Evolutionary conservation across 192 early-diverging fungal species (phyloP), one percentile per base, ranked within the genome.

Genomic region (Umbelopsis ramanniana): DNA sequence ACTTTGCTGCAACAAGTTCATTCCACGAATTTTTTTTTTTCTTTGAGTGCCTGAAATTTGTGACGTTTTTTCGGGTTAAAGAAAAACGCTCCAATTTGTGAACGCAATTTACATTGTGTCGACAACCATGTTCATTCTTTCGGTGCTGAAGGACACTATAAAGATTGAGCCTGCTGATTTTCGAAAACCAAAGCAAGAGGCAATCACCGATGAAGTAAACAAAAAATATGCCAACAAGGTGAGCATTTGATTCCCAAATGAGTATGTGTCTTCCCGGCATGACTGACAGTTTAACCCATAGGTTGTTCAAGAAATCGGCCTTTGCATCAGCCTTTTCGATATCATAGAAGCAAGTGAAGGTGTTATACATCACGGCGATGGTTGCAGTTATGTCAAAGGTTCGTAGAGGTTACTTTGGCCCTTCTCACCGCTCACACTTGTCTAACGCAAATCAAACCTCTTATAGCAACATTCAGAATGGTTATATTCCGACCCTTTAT

Each of bases 211-310:
- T 70, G 93, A 93, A 75, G 84, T 98, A 67, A 97, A 98, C 83
- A 74, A 83, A 63, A 98, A 97, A 77, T 98, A 94, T 73, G 85
- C 96, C 73, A 98, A 98, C 86, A 97, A 91, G 82, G 93, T 94
- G 79, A 67, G 24, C 3, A 35, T 11, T 50, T 50, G 22, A 21
- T 17, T 33, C 23, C 43, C 17, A 6, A 43, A 17, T 26, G 23
- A 8, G 23, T 9, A 17, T 21, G 40, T 17, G 52, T 55, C 17
- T 19, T 43, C 10, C 7, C 23, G 10, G 6, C 35, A 70, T 63
- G 1, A 11, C 69, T 48, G 24, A 52, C 29, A 9, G n/a, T 15
- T 47, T 4, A 54, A 19, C 15, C 6, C 24, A 26, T 72, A 92
- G 91, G 84, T 92, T 37, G 79, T 97, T 29, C 95, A 96, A 74